Conservation (phyloP, 345 rosid species). For the Pugionium cornutum region DNA sequence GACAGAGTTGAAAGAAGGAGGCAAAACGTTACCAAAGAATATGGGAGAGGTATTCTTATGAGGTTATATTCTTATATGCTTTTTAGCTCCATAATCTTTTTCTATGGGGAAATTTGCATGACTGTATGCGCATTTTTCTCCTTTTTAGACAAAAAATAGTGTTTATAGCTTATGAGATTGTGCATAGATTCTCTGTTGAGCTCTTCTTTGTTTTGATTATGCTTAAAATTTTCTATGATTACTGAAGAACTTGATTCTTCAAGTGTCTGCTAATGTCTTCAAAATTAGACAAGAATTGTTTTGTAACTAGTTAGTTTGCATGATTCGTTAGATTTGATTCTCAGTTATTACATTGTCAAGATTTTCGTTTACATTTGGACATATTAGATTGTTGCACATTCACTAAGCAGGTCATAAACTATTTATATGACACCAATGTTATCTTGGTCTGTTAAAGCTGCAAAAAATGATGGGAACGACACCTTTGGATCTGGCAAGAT, state of each 20-base stretch:
- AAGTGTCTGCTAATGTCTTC: not conserved
- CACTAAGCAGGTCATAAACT: not conserved
- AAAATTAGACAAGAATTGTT: not conserved
- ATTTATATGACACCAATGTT: constrained; percentile 2
- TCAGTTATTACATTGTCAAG: constrained; percentile 12
- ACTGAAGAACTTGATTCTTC: not conserved
- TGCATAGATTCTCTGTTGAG: not conserved
- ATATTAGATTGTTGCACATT: not conserved
- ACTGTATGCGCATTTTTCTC: constrained; percentile 11
- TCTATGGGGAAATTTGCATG: not conserved
- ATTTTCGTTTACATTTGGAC: not conserved
- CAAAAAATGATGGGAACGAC: constrained; percentile 90
- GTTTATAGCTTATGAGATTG: constrained; percentile 14
- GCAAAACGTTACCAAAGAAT: constrained; percentile 84
- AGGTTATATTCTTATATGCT: not conserved
- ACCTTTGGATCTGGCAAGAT: constrained; percentile 79
- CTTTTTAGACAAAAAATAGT: not conserved
- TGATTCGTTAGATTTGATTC: constrained; percentile 3
- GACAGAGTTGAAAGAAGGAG: constrained; percentile 67
- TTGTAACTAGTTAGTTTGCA: constrained; percentile 1
- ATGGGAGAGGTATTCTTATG: constrained; percentile 66
- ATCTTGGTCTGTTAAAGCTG: constrained; percentile 50
- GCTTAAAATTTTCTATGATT: not conserved
- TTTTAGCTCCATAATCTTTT: not conserved
- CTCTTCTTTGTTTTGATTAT: not conserved